Conservation (phyloP, 2,329 filamentous ascomycete species). For the Dothistroma pini region DNA sequence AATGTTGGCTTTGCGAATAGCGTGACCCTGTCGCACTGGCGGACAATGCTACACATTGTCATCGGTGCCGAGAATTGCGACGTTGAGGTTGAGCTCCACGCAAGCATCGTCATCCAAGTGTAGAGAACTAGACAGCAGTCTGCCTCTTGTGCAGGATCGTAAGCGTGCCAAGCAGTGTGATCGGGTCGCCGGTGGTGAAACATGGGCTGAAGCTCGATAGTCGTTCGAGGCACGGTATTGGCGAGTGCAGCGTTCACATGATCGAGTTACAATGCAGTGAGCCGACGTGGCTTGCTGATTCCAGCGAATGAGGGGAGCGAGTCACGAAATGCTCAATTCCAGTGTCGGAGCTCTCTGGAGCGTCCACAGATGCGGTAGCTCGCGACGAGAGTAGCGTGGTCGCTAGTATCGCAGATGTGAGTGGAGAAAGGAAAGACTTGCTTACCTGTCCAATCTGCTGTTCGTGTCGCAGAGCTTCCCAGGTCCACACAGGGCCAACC, state of each 20-base stretch:
- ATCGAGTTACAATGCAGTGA: slow-evolving; percentile 20
- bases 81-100: background rate
- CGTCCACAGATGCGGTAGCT: background rate
- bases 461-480: slow-evolving; percentile 71
- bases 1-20: background rate
- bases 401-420: slow-evolving; percentile 12
- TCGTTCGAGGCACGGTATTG: slow-evolving; percentile 26
- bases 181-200: slow-evolving; percentile 14
- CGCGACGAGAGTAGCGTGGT: background rate
- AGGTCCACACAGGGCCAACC: slow-evolving; percentile 68
- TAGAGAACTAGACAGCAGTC: background rate
- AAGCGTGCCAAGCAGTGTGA: slow-evolving; percentile 22
- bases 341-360: slow-evolving; percentile 3
- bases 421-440: slow-evolving; percentile 33
- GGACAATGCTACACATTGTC: slow-evolving; percentile 1
- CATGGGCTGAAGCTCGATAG: slow-evolving; percentile 9
- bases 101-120: background rate
- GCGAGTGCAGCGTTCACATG: slow-evolving; percentile 23
- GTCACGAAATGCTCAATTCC: slow-evolving; percentile 11
- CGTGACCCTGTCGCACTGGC: background rate
- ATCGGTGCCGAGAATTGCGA: slow-evolving; percentile 9
- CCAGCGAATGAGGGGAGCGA: slow-evolving; percentile 20
- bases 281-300: slow-evolving; percentile 20
- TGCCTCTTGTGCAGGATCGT: background rate
- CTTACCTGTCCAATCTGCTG: slow-evolving; percentile 88